Evolutionary conservation across 2,329 filamentous ascomycete genomes (phyloP), one percentile per base, ranked within the genome.

Genomic region (Paramyrothecium roridum): DNA sequence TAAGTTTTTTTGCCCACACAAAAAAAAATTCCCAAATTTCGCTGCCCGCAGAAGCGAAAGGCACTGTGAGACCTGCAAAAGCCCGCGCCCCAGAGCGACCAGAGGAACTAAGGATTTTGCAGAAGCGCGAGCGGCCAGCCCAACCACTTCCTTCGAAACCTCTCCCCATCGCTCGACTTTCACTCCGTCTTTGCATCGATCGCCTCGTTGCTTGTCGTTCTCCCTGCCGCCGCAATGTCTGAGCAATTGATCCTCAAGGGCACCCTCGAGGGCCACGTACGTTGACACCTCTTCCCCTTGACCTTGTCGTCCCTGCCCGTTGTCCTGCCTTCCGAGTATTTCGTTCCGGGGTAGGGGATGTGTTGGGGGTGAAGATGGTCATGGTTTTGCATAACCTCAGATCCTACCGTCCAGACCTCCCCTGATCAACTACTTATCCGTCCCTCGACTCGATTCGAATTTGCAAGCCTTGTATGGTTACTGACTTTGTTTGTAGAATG

Each of bases 211-310:
- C 48, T 23, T 11, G 30, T 51, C 37, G 37, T 43, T 43, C 37
- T 43, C 37, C 13, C 37, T 51, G 49, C 73, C 69, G 72, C 71
- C 74, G 78, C 72, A 72, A 95, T 95, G 90, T 88, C 89, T 84
- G 90, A 95, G 86, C 89, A 93, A 86, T 84, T 95, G 79, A 91
- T 96, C 83, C 89, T 95, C 81, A 93, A 93, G 85, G 91, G 91
- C 79, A 95, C 90, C 85, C 90, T 96, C 79, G 91, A 95, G 89
- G 93, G 93, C 88, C 93, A 98, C 88, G 83, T 86, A 84, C 76
- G 83, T 85, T 68, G 57, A 58, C 63, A 59, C 63, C 58, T n/a
- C 55, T 54, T 54, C 58, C 54, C 55, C 57, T 56, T 57, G 50
- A 21, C 51, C 33, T 23, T 33, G 59, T 48, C 49, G 54, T 45